Percentiles rank a stretch among this genome's conserved stretches.
Evolutionary conservation across 257 asterid species (phyloP).

Genomic region (Asclepias syriaca): DNA sequence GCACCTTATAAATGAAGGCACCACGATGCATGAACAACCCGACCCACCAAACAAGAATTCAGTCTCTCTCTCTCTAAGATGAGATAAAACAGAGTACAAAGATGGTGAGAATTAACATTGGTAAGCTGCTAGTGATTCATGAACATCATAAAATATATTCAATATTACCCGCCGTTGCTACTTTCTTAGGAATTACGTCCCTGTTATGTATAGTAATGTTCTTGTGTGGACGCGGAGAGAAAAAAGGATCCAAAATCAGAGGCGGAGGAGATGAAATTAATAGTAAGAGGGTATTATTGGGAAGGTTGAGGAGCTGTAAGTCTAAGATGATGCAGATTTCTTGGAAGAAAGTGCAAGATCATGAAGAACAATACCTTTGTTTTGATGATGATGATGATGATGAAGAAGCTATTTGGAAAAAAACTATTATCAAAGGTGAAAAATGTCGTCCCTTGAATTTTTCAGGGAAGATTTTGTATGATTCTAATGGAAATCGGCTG

Average conservation of each 20-base stretch:
- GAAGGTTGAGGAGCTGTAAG: conserved; percentile 36
- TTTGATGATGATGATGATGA: conserved; percentile 10
- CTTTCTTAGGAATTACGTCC: conserved; percentile 25
- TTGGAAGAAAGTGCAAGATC: conserved; percentile 51
- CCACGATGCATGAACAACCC: neutral
- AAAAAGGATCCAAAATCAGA: neutral
- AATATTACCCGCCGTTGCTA: conserved; percentile 9
- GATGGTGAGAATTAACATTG: conserved; percentile 31
- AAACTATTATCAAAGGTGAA: conserved; percentile 66
- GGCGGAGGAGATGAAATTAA: conserved; percentile 26
- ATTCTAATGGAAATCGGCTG: conserved; percentile 56
- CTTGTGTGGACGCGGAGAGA: conserved; percentile 39
- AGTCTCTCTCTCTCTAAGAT: no score
- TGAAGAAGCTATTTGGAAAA: conserved; percentile 58
- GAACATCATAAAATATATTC: neutral
- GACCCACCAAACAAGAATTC: neutral
- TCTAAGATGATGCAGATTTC: conserved; percentile 37
- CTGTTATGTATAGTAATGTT: conserved; percentile 25
- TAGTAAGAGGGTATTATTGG: conserved; percentile 16
- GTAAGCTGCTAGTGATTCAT: neutral
- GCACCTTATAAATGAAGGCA: conserved; percentile 1
- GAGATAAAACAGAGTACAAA: neutral
- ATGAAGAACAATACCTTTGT: neutral
- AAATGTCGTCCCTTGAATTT: conserved; percentile 69
- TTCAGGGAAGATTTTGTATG: conserved; percentile 74